These are phyloP conservation scores for Plasmopara viticola DNA, from an alignment of 352 stramenopile genomes.

Conservation along the genomic window DNA sequence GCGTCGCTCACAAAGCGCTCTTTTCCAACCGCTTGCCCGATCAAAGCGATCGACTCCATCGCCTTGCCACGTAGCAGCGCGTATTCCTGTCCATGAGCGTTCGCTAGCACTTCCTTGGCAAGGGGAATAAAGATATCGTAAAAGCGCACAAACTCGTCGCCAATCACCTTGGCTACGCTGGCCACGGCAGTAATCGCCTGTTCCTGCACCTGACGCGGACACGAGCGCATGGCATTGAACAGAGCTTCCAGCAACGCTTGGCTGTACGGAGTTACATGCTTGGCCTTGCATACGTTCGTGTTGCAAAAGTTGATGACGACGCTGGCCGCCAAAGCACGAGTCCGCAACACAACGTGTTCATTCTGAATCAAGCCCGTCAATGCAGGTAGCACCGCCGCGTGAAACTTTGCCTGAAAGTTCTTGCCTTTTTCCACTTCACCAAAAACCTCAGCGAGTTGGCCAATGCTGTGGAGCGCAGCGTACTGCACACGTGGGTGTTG, in stretches of 20 bases:
- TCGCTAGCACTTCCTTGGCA: slow-evolving; percentile 76
- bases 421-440: slow-evolving; percentile 77
- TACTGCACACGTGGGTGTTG: slow-evolving; percentile 76
- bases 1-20: slow-evolving; percentile 69
- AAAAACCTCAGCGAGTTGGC: slow-evolving; percentile 79
- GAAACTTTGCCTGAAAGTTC: slow-evolving; percentile 85
- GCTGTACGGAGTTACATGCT: slow-evolving; percentile 59
- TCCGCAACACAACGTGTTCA: slow-evolving; percentile 62
- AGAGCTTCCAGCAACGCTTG: slow-evolving; percentile 70
- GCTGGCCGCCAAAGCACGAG: slow-evolving; percentile 64
- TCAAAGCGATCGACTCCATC: slow-evolving; percentile 86
- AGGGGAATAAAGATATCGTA: slow-evolving; percentile 87
- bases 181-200: slow-evolving; percentile 83
- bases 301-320: slow-evolving; percentile 86
- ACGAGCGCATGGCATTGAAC: slow-evolving; percentile 71
- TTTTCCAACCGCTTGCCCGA: slow-evolving; percentile 85
- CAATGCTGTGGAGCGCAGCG: slow-evolving; percentile 75
- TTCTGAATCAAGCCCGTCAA: slow-evolving; percentile 61
- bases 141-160: slow-evolving; percentile 66
- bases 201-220: slow-evolving; percentile 79
- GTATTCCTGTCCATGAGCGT: slow-evolving; percentile 73
- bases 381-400: slow-evolving; percentile 52
- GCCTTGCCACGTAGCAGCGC: slow-evolving; percentile 76
- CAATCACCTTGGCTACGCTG: slow-evolving; percentile 80
- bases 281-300: slow-evolving; percentile 74